These are phyloP conservation scores for Plenodomus tracheiphilus DNA, from an alignment of 2,329 filamentous ascomycete species.

Conservation along the genomic window DNA sequence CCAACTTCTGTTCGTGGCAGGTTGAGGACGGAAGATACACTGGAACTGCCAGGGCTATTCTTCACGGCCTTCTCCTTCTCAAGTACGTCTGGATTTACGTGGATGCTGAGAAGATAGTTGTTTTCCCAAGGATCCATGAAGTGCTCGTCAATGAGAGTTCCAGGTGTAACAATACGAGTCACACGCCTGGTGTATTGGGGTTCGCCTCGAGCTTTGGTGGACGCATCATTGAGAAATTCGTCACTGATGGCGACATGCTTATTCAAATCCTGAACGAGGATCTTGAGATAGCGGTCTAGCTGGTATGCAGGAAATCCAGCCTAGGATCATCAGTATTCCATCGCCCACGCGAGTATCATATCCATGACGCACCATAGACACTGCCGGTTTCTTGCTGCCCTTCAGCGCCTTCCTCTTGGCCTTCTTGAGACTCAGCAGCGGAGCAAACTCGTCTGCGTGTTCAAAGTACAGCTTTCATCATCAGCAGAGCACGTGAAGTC, in stretches of 20 bases:
- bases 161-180: constrained; percentile 86
- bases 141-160: constrained; percentile 94
- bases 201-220: constrained; percentile 74
- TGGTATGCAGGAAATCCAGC: constrained; percentile 94
- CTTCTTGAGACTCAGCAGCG: constrained; percentile 85
- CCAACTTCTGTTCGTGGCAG: constrained; percentile 61
- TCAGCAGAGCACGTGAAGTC: constrained; percentile 13
- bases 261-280: constrained; percentile 86
- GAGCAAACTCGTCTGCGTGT: constrained; percentile 86
- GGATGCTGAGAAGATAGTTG: constrained; percentile 86
- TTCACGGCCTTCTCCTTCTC: constrained; percentile 27
- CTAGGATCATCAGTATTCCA: constrained; percentile 49
- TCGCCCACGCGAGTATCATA: neutral
- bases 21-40: constrained; percentile 38
- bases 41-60: constrained; percentile 32
- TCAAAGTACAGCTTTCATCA: constrained; percentile 76
- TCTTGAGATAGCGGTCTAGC: constrained; percentile 88
- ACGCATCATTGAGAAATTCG: constrained; percentile 77
- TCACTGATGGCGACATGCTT: constrained; percentile 93
- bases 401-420: constrained; percentile 70
- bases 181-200: constrained; percentile 84
- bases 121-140: constrained; percentile 95
- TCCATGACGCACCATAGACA: constrained; percentile 72
- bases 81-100: constrained; percentile 54
- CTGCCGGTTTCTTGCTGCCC: constrained; percentile 60